Base-by-base conservation (phyloP, 257 asterid species). In the Handroanthus guayacan region DNA sequence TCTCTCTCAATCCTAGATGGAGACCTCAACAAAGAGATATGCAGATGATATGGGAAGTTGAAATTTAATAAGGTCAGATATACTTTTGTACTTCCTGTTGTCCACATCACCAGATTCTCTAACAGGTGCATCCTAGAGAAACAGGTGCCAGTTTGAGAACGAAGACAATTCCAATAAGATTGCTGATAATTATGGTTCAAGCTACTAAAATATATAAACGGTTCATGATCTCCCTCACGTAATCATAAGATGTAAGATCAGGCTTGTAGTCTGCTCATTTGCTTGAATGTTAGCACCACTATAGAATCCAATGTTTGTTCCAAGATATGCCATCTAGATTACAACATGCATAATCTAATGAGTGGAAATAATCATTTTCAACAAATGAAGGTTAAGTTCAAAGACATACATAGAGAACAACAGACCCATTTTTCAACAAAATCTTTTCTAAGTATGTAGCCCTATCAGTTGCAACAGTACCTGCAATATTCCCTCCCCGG, bases 161-260 rank as follows among this genome's bases (percentile, higher is more conserved):
- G n/a, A n/a, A n/a, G n/a, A n/a, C n/a, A n/a, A n/a, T n/a, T n/a
- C n/a, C n/a, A 65, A 48, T 55, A 76, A 80, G 51, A 52, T 60
- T 72, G 51, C 43, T 5, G 69, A 72, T 77, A 34, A 79, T 39
- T 61, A n/a, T 38, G 48, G 71, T 77, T 79, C 76, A 76, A 67
- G 52, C 74, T 13, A 65, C 25, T 2, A 50, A 45, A 13, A 47
- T 62, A 31, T 47, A 61, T 1, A 65, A 79, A 76, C 17, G 51
- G 57, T 37, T 64, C 18, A 68, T 51, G 25, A 79, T 79, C 83
- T 44, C 76, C 77, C 97, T 88, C 82, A 95, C 98, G 82, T 92
- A 95, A 86, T 95, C 99, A 88, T 95, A 95, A 58, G 98, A 95
- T 60, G 99, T 91, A 75, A 95, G 95, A 77, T 92, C 99, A 37